Evolutionary conservation across 2,329 filamentous ascomycete species (phyloP), one percentile per base, ranked within the genome.

Genomic region (Lachnellula arida): DNA sequence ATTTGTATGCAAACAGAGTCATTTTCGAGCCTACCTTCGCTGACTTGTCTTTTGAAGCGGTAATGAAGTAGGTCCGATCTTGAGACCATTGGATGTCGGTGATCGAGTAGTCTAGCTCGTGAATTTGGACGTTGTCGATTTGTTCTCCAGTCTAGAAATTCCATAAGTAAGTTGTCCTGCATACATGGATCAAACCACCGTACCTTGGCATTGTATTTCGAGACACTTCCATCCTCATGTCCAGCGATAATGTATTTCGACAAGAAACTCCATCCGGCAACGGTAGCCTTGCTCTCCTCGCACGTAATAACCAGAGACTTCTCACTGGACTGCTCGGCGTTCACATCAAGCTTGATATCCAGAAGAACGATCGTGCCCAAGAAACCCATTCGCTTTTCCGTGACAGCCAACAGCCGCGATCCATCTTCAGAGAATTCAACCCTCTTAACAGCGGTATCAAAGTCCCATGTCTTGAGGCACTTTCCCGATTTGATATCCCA

Each of bases 11-110:
- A 32, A 5, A 22, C 23, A 17, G 19, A 19, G 34, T 40, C 11
- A 39, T 19, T 15, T 15, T 39, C 9, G 15, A 32, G 56, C 73
- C 37, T 78, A 89, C 87, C 82, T 96, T 96, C 64, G 94, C 88
- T 47, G 89, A 88, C 83, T 99, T 99, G 81, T 99, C 94, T 80
- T 97, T 97, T 71, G 88, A 94, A 56, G 94, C 88, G 57, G 94
- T 99, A 78, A 99, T 94, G 79, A 97, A 97, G 79, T 97, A 97
- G 68, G 92, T 96, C 67, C 93, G 85, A 79, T 99, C 94, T 53
- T 85, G 75, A 54, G 91, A 87, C 89, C 94, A 97, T 77, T 99
- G 94, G 59, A 99, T 83, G 74, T 99, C 94, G 68, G 89, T 94
- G 69, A 99, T 63, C 34, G 54, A 80, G 70, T 81, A 78, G 77